Evolutionary conservation across 1,284 basidiomycete species (phyloP).

Genomic region (Neotropicomus parvogracilis): DNA sequence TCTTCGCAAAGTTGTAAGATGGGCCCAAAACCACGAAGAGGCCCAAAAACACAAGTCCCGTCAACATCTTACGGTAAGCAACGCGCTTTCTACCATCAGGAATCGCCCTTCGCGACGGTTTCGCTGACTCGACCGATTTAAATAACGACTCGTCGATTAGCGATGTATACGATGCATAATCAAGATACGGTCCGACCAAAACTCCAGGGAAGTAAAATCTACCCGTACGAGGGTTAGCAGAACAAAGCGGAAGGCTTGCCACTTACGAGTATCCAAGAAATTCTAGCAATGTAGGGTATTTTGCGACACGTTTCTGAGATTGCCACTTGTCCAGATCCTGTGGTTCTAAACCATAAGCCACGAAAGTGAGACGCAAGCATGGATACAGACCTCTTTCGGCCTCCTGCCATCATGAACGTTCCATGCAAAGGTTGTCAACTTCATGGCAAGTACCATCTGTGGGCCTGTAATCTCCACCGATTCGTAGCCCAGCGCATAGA

Average conservation of each 20-base stretch:
- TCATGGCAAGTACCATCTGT: constrained; percentile 95
- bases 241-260: not conserved
- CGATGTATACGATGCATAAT: constrained; percentile 80
- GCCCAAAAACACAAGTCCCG: constrained; percentile 74
- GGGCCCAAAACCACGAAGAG: constrained; percentile 68
- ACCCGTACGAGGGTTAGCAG: constrained; percentile 4
- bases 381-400: constrained; percentile 49
- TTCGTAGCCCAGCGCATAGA: constrained; percentile 57
- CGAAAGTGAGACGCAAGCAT: not conserved
- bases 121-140: constrained; percentile 43
- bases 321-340: constrained; percentile 90
- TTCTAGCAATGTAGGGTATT: constrained; percentile 80
- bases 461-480: constrained; percentile 84
- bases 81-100: constrained; percentile 81
- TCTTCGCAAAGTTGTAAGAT: constrained; percentile 58
- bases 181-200: constrained; percentile 89
- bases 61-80: constrained; percentile 74
- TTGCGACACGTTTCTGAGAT: constrained; percentile 63
- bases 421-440: constrained; percentile 96
- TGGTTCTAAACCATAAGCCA: not conserved
- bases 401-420: constrained; percentile 87
- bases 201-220: constrained; percentile 97
- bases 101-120: constrained; percentile 40
- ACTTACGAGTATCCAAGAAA: constrained; percentile 90
- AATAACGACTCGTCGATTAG: constrained; percentile 74